Evolutionary conservation across 257 asterid species (phyloP), one percentile per base, ranked within the genome.

Genomic region (Haberlea rhodopensis): DNA sequence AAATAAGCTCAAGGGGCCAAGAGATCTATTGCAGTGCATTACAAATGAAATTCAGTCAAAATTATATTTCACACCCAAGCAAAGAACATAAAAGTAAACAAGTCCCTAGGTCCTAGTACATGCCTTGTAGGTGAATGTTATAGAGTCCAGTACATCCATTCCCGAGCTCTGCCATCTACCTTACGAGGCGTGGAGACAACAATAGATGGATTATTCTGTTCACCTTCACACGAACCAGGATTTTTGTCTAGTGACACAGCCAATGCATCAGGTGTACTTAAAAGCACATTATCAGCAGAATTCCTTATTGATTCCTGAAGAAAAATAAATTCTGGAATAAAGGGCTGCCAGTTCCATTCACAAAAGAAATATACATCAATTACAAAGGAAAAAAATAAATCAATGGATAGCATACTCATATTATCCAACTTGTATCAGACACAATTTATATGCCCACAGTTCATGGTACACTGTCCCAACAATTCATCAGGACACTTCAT

Each of bases 81-180:
- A 57, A 61, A 52, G 64, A 66, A 56, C 23, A 56, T 15, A 31
- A 40, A 32, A 66, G 63, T 9, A 53, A 61, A 53, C 49, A 58
- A 59, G 60, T 29, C n/a, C 49, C 74, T n/a, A n/a, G n/a, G n/a
- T n/a, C n/a, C n/a, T 60, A 59, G 26, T 11, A 56, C 65, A 22
- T 71, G 78, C 98, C 98, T 87, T 92, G 71, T 87, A 92, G 59
- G 97, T 81, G 82, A 92, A 92, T 77, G 72, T 82, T 57, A 92
- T 81, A 16, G 86, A 81, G 69, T 92, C 96, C 8, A 90, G 91
- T 46, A 70, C 85, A 81, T 86, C 92, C 80, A 85, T 85, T 69
- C 95, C 94, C 54, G 76, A 71, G 81, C 76, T 77, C 76, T 75
- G 94, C 32, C 75, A 87, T 71, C 87, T 80, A 75, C 75, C 85